Evolutionary conservation across 495 filamentous ascomycete species (phyloP).

Genomic region (Aspergillus saccharolyticus): DNA sequence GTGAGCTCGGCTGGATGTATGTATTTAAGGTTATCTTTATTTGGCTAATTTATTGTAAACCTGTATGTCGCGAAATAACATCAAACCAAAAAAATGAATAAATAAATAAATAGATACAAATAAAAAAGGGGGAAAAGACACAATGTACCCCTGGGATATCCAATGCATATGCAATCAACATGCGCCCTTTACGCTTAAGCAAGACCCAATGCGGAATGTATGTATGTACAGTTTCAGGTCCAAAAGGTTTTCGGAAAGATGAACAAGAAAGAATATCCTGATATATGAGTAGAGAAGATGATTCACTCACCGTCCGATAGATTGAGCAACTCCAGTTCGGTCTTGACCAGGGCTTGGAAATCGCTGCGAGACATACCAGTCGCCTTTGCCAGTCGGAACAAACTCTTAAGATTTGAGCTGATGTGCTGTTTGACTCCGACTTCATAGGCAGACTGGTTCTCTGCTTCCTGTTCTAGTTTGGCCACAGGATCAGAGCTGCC

Average conservation of each 20-base stretch:
- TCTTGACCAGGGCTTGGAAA: slow-evolving; percentile 75
- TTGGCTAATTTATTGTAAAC: neutral
- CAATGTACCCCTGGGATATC: slow-evolving; percentile 1
- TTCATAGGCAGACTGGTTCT: slow-evolving; percentile 62
- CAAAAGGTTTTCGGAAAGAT: no score
- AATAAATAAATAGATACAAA: no score
- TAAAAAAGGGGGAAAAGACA: no score
- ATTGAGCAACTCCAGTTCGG: slow-evolving; percentile 71
- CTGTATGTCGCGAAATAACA: neutral
- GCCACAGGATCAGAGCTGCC: slow-evolving; percentile 56
- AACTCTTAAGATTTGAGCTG: slow-evolving; percentile 77
- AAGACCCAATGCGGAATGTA: slow-evolving; percentile 8
- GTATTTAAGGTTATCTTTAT: neutral
- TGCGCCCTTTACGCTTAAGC: slow-evolving; percentile 15
- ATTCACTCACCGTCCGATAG: slow-evolving; percentile 65
- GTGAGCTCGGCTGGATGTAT: neutral
- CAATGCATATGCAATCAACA: neutral
- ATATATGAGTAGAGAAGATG: neutral
- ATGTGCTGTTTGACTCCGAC: slow-evolving; percentile 86
- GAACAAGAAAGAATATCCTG: slow-evolving; percentile 3
- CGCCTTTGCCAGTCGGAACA: slow-evolving; percentile 74
- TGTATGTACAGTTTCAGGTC: neutral
- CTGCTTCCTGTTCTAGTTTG: slow-evolving; percentile 60
- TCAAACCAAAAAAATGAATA: no score
- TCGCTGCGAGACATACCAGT: slow-evolving; percentile 78